phyloP scores from a whole-genome alignment of 495 filamentous ascomycete genomes.

The Xylaria sp. region DNA sequence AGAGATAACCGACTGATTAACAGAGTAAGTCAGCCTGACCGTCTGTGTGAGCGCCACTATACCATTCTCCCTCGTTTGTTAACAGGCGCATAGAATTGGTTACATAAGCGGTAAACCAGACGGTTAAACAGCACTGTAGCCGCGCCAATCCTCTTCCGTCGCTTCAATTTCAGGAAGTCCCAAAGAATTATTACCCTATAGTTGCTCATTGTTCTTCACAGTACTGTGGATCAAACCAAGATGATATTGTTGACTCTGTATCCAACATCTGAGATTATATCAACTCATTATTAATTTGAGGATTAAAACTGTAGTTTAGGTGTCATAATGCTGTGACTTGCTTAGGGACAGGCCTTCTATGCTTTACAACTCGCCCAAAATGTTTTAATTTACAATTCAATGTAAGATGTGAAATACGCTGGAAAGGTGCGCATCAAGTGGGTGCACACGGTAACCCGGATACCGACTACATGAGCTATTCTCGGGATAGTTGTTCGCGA shows the following conservation, averaged over 20 bases:
- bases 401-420: neutral
- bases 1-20: neutral
- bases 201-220: neutral
- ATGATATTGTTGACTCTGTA: neutral
- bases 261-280: neutral
- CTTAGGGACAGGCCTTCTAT: neutral
- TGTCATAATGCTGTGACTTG: neutral
- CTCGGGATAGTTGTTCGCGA: constrained; percentile 13
- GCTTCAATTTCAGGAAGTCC: no score
- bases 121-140: neutral
- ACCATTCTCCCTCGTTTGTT: neutral
- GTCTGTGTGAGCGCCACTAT: neutral
- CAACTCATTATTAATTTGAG: neutral
- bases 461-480: neutral
- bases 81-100: neutral
- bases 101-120: neutral
- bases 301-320: neutral
- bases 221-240: neutral
- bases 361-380: neutral
- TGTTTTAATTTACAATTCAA: neutral
- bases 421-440: neutral
- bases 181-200: neutral
- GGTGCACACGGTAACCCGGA: neutral
- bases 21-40: neutral
- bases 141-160: constrained; percentile 1